Conservation (phyloP, 805 yeast species). For the Zygoascus bituminiphila region DNA sequence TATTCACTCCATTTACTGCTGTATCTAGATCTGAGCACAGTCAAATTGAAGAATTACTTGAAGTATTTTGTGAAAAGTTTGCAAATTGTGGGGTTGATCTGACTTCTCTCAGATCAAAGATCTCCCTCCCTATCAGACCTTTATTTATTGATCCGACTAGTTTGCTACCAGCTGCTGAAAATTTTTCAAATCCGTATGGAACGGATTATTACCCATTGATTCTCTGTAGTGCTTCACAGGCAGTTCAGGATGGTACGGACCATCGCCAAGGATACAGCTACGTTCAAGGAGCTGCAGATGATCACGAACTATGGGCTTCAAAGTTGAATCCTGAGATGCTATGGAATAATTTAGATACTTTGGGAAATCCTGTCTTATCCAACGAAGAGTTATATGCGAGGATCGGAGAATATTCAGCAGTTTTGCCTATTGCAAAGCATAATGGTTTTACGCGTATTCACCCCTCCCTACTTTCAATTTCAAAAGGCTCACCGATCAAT, state of each 20-base stretch:
- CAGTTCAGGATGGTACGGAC: constrained; percentile 51
- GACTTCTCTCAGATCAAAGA: constrained; percentile 26
- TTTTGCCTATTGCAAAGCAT: neutral
- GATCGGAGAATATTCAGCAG: constrained; percentile 4
- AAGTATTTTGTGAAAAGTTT: constrained; percentile 41
- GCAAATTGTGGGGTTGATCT: constrained; percentile 34
- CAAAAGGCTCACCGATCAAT: neutral
- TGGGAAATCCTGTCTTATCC: constrained; percentile 9
- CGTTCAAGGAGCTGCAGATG: constrained; percentile 93
- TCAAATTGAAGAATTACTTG: constrained; percentile 42
- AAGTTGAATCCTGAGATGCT: constrained; percentile 45
- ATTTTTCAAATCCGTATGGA: neutral
- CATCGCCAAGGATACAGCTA: constrained; percentile 45
- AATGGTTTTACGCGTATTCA: neutral
- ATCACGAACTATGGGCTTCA: constrained; percentile 79
- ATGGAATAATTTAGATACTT: constrained; percentile 38
- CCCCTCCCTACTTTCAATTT: constrained; percentile 12
- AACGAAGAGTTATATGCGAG: constrained; percentile 13
- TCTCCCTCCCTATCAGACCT: constrained; percentile 52
- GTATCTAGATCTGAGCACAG: constrained; percentile 51
- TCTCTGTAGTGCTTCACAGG: constrained; percentile 54
- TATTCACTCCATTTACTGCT: constrained; percentile 43
- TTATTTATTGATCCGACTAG: constrained; percentile 59
- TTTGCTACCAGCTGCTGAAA: neutral
- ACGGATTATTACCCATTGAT: constrained; percentile 37